Evolutionary conservation across 176 grass and related monocot genomes (phyloP).

Genomic region (Calamus simplicifolius): DNA sequence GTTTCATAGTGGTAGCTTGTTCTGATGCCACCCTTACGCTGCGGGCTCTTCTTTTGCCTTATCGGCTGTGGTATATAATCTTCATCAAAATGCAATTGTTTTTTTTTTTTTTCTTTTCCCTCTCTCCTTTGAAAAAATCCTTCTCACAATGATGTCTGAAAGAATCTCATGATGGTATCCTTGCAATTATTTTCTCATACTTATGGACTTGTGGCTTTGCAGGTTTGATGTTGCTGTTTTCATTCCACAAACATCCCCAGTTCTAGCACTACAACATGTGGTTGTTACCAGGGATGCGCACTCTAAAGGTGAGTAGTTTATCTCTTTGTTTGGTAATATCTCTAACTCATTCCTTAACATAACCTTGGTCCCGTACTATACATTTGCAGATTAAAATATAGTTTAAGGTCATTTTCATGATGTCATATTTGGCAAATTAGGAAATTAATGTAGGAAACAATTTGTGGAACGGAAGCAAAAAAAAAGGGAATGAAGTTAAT

Average conservation of each 20-base stretch:
- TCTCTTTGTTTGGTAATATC: too few relatives aligned
- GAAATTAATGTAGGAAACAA: too few relatives aligned
- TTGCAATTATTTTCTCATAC: too few relatives aligned
- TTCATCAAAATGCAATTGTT: constrained; percentile 16
- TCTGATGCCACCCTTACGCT: constrained; percentile 76
- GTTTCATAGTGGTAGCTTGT: constrained; percentile 82
- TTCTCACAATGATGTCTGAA: background rate
- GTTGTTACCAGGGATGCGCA: constrained; percentile 13
- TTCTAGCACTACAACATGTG: constrained; percentile 63
- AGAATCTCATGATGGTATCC: too few relatives aligned
- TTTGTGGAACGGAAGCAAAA: too few relatives aligned
- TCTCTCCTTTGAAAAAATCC: constrained; percentile 2
- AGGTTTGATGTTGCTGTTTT: constrained; percentile 94
- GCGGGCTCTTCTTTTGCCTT: constrained; percentile 88
- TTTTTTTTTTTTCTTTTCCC: background rate
- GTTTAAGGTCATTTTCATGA: too few relatives aligned
- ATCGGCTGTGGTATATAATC: constrained; percentile 60
- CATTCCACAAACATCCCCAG: constrained; percentile 58
- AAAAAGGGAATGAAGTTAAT: too few relatives aligned
- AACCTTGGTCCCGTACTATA: too few relatives aligned
- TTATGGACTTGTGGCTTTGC: constrained; percentile 1
- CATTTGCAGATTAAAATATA: too few relatives aligned
- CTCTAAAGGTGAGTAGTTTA: constrained; percentile 21
- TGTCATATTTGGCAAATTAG: too few relatives aligned
- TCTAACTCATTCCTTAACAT: too few relatives aligned